Evolutionary conservation across 2,329 filamentous ascomycete species (phyloP).

Genomic region (Saccharata proteae): DNA sequence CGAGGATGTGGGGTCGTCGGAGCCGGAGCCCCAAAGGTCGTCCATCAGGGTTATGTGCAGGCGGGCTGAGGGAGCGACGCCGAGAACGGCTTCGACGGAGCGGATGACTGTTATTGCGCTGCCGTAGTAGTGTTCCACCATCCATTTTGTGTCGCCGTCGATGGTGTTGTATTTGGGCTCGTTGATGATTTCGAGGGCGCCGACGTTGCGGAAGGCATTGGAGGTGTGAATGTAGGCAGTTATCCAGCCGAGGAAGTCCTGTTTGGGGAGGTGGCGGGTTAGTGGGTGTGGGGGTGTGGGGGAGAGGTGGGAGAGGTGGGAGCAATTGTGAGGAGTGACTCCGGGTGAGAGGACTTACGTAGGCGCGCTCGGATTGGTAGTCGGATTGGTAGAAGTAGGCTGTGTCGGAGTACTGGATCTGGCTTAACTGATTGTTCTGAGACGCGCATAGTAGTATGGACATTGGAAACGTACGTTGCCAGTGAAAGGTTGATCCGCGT

Average conservation of each 20-base stretch:
- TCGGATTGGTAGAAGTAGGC: slow-evolving; percentile 43
- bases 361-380: slow-evolving; percentile 44
- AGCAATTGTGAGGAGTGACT: no score
- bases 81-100: slow-evolving; percentile 32
- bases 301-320: no score
- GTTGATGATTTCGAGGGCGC: slow-evolving; percentile 48
- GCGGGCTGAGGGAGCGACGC: slow-evolving; percentile 29
- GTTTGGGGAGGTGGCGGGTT: no score
- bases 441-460: neutral
- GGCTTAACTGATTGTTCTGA: neutral
- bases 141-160: slow-evolving; percentile 3
- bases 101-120: slow-evolving; percentile 36
- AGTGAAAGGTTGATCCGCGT: slow-evolving; percentile 34
- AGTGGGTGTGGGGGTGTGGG: no score
- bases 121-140: slow-evolving; percentile 31
- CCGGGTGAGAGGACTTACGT: no score
- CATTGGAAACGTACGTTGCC: slow-evolving; percentile 28
- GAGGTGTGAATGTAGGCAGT: slow-evolving; percentile 39
- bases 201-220: slow-evolving; percentile 40
- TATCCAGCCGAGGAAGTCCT: slow-evolving; percentile 45
- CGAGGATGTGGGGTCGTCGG: neutral
- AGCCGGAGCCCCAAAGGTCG: slow-evolving; percentile 30
- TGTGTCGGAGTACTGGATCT: slow-evolving; percentile 18
- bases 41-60: slow-evolving; percentile 46
- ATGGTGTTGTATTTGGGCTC: slow-evolving; percentile 32